Conservation (phyloP, 2,329 filamentous ascomycete genomes). For the Cryphonectria radicalis region DNA sequence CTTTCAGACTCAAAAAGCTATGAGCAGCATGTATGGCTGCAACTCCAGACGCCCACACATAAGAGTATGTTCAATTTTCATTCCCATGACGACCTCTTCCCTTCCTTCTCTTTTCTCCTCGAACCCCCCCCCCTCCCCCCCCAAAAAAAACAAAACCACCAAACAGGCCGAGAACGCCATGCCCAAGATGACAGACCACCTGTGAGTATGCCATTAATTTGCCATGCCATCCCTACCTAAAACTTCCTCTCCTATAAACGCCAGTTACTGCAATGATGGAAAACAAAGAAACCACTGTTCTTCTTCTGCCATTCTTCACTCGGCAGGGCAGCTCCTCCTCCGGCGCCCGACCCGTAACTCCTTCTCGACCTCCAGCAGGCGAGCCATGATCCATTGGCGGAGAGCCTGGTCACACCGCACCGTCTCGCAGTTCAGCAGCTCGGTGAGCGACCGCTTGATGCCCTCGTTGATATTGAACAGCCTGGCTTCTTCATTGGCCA, state of each 20-base stretch:
- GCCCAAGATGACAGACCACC: slow-evolving; percentile 5
- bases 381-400: slow-evolving; percentile 62
- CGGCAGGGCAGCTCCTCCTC: slow-evolving; percentile 45
- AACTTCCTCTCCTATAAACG: not conserved
- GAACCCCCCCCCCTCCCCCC: too few species aligned
- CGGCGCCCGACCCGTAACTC: slow-evolving; percentile 59
- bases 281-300: not conserved
- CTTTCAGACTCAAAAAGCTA: not conserved
- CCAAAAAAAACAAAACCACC: not conserved
- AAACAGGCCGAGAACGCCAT: slow-evolving; percentile 21
- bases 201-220: slow-evolving; percentile 1
- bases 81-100: not conserved
- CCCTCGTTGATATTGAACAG: slow-evolving; percentile 62
- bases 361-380: slow-evolving; percentile 64
- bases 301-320: slow-evolving; percentile 28
- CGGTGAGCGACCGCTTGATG: slow-evolving; percentile 64
- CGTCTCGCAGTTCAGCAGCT: slow-evolving; percentile 63
- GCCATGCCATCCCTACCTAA: not conserved
- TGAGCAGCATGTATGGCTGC: not conserved
- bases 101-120: not conserved
- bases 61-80: not conserved
- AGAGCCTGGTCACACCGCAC: slow-evolving; percentile 56
- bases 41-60: not conserved
- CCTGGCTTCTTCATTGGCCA: slow-evolving; percentile 57
- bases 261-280: not conserved